Percentiles rank a stretch among this genome's conserved stretches.
These are phyloP conservation scores for Penicillium chermesinum DNA, from an alignment of 495 filamentous ascomycete genomes.

Conservation along the genomic window DNA sequence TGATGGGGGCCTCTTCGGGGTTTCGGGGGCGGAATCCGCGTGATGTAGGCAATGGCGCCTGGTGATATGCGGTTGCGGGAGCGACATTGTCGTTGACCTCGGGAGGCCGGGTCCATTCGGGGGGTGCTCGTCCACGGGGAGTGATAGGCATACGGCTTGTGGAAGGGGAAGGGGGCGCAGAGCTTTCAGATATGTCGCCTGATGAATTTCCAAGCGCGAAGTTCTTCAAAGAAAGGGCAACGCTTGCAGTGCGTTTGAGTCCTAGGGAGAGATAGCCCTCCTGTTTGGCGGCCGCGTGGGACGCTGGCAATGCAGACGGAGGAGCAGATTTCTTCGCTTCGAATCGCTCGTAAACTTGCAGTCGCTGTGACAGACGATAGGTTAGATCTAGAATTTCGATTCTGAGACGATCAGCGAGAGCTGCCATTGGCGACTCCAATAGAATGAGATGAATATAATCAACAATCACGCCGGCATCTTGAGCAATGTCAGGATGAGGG, in stretches of 20 bases:
- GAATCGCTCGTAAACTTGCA: constrained; percentile 36
- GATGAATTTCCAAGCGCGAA: constrained; percentile 53
- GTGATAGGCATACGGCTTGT: constrained; percentile 44
- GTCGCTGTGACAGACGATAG: constrained; percentile 44
- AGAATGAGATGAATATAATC: constrained; percentile 78
- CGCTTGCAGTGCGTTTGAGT: constrained; percentile 63
- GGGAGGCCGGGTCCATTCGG: constrained; percentile 69
- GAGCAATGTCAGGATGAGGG: constrained; percentile 88
- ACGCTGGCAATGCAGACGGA: constrained; percentile 49
- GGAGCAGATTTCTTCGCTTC: constrained; percentile 37
- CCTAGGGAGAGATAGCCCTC: constrained; percentile 64
- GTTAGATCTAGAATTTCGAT: constrained; percentile 67
- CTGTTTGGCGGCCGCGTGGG: constrained; percentile 39
- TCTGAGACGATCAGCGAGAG: constrained; percentile 63
- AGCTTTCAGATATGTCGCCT: constrained; percentile 25
- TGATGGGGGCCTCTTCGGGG: constrained; percentile 45
- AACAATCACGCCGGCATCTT: constrained; percentile 71
- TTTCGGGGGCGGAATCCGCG: constrained; percentile 63
- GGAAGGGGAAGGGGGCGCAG: constrained; percentile 29
- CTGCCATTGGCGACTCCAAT: constrained; percentile 68
- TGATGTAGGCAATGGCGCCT: constrained; percentile 69
- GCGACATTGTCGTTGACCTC: constrained; percentile 71
- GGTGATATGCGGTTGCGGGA: constrained; percentile 66
- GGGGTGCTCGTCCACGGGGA: constrained; percentile 53
- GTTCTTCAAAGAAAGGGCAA: constrained; percentile 66